phyloP scores from a whole-genome alignment of 768 basidiomycete species.

The Amanita molliuscula region DNA sequence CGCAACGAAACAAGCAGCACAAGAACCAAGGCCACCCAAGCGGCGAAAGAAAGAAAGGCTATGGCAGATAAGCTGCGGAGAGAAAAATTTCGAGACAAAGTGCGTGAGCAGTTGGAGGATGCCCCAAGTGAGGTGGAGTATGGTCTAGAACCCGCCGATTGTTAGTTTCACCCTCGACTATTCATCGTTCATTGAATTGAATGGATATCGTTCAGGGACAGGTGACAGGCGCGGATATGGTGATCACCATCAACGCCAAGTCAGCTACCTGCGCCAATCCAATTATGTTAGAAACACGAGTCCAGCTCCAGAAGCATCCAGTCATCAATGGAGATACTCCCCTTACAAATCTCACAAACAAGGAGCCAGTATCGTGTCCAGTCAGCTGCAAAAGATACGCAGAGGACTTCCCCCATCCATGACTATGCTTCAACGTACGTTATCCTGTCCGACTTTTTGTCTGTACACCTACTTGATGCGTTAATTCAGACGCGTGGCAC shows the following conservation, averaged over 20 bases:
- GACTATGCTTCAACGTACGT: conserved; percentile 64
- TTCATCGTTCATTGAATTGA: not conserved
- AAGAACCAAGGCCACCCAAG: conserved; percentile 4
- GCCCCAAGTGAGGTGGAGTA: conserved; percentile 9
- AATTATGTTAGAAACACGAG: not conserved
- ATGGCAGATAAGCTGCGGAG: conserved; percentile 13
- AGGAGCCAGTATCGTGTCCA: not conserved
- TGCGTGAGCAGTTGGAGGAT: conserved; percentile 10
- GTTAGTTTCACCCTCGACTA: not conserved
- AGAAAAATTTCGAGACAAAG: conserved; percentile 13
- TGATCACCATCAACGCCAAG: not conserved
- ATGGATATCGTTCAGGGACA: not conserved
- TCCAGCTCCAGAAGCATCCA: not conserved
- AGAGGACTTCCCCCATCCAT: conserved; percentile 19
- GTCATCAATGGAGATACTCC: conserved; percentile 22
- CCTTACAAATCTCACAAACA: conserved; percentile 18
- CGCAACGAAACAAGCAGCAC: conserved; percentile 13
- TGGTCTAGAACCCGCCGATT: conserved; percentile 1
- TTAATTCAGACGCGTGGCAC: conserved; percentile 60
- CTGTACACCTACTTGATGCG: not conserved
- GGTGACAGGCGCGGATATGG: not conserved
- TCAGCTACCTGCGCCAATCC: not conserved
- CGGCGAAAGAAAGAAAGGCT: conserved; percentile 18
- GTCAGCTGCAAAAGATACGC: conserved; percentile 8
- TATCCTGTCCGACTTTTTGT: conserved; percentile 1